Evolutionary conservation across 2,329 filamentous ascomycete genomes (phyloP), one percentile per base, ranked within the genome.

Genomic region (Hyphodiscus sp.): DNA sequence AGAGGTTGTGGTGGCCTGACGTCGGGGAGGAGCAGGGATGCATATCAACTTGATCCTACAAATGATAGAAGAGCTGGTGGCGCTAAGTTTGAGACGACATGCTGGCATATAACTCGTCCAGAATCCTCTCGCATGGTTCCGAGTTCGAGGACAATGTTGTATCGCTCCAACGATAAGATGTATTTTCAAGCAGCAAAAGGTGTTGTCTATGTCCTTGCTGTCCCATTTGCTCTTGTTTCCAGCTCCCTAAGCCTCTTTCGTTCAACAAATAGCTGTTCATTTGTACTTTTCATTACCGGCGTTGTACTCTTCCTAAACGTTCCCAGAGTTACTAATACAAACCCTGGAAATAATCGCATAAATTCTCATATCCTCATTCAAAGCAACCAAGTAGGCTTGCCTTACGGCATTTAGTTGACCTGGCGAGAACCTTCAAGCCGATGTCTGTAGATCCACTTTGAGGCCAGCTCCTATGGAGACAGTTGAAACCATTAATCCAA

Each of bases 391-490:
- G 42, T 63, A 63, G 11, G 57, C 52, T 26, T 57, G 45, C 20
- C 56, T 44, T 0, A 65, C 55, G 1, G 57, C 56, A 18, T 49
- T 30, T 2, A 56, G 26, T 50, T 63, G 61, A 8, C 45, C 19
- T 11, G 45, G 11, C 2, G 51, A 58, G 47, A 59, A 53, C 13
- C 26, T 52, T 16, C 18, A 20, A 0, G 53, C 33, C 8, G 52
- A 47, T 5, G 42, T 46, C 29, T 58, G 33, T 2, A 73, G 68
- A 0, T 77, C 73, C 2, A 71, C 69, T 46, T 81, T 73, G 15
- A 82, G 71, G 45, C 76, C 77, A 2, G 78, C 79, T 61, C 82
- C 76, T 53, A 84, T 80, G 1, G 56, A 58, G 10, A 57, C 54
- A n/a, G 58, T 62, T 0, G 59, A 61, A 1, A 65, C 57, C 30